Percentiles rank a stretch among this genome's conserved stretches.
phyloP scores from a whole-genome alignment of 176 grass and related monocot genomes.

The Carex myosuroides region DNA sequence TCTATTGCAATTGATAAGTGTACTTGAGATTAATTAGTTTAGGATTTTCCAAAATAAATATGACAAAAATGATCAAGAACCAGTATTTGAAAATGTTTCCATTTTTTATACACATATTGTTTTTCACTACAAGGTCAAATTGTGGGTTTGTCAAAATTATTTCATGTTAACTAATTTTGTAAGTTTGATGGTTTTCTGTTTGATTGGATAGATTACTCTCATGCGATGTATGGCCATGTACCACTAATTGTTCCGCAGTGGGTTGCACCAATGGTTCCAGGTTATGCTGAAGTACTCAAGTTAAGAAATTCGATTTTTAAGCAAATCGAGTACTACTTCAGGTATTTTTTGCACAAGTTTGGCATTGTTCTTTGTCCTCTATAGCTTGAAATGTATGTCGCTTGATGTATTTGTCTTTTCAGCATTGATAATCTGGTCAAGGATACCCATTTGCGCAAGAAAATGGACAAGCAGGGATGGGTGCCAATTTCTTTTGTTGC shows the following conservation, averaged over 20 bases:
- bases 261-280: constrained; percentile 12
- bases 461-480: constrained; percentile 84
- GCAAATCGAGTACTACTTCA: constrained; percentile 92
- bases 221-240: constrained; percentile 23
- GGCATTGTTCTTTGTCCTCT: background rate
- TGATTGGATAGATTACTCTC: background rate
- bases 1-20: background rate
- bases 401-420: constrained; percentile 14
- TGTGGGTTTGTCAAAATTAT: background rate
- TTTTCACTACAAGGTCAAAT: background rate
- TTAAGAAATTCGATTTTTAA: constrained; percentile 16
- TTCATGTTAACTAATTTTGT: background rate
- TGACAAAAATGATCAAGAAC: background rate
- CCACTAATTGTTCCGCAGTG: constrained; percentile 20
- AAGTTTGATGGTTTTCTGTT: constrained; percentile 6
- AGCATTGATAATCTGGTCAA: constrained; percentile 69
- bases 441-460: constrained; percentile 42
- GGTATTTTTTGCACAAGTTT: constrained; percentile 33
- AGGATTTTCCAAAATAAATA: background rate
- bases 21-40: background rate
- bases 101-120: background rate
- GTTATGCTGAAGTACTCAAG: constrained; percentile 26
- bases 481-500: constrained; percentile 53
- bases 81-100: background rate
- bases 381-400: constrained; percentile 9